These are phyloP conservation scores for Metschnikowia amazonensis DNA, from an alignment of 805 yeast species.

Conservation along the genomic window DNA sequence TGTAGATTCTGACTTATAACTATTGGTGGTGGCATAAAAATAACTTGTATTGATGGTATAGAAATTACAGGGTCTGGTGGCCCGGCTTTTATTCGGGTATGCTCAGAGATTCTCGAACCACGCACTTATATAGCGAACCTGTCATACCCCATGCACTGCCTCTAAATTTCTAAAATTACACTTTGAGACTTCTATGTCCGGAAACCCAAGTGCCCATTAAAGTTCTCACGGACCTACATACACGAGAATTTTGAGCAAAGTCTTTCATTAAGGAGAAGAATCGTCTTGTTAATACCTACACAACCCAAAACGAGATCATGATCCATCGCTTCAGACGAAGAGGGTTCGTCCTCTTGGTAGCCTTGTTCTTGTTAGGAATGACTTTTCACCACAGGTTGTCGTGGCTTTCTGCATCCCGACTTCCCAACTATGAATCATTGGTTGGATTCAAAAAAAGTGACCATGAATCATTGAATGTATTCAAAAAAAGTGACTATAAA, in stretches of 20 bases:
- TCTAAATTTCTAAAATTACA: background rate
- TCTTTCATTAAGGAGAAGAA: background rate
- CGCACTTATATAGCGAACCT: slow-evolving; percentile 1
- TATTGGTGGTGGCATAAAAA: too few species aligned
- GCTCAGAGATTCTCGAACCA: background rate
- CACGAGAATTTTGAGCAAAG: background rate
- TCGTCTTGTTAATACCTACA: background rate
- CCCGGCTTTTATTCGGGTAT: background rate
- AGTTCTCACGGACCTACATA: too few species aligned
- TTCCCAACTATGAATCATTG: too few species aligned
- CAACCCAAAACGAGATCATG: background rate
- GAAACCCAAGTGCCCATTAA: too few species aligned
- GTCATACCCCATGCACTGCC: background rate
- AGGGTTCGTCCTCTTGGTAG: slow-evolving; percentile 4
- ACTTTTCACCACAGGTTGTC: slow-evolving; percentile 4
- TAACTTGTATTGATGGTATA: background rate
- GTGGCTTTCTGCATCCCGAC: background rate
- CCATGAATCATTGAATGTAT: too few species aligned
- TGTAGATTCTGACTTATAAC: too few species aligned
- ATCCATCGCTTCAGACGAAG: slow-evolving; percentile 4
- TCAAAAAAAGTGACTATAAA: slow-evolving; percentile 4
- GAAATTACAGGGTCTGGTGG: background rate
- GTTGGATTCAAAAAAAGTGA: slow-evolving; percentile 9
- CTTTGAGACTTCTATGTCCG: background rate
- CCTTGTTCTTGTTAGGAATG: slow-evolving; percentile 4